Conservation (phyloP, 2,329 filamentous ascomycete genomes). For the Zymoseptoria tritici region DNA sequence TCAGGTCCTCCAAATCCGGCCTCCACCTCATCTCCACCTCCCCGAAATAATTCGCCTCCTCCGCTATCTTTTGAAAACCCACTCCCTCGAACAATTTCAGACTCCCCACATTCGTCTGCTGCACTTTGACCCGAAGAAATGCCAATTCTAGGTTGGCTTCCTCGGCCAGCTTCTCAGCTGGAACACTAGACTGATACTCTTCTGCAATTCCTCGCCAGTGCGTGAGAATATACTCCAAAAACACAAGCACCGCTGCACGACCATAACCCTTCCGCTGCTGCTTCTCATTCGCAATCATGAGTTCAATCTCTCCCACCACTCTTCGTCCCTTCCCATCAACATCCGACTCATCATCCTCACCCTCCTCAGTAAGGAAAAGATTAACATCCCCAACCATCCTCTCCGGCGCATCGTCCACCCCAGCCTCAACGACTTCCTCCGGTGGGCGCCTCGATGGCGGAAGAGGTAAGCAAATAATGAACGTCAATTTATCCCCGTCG, state of each 20-base stretch:
- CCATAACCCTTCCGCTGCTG: slow-evolving; percentile 60
- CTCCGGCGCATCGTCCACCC: slow-evolving; percentile 47
- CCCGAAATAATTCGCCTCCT: slow-evolving; percentile 56
- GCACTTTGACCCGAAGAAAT: slow-evolving; percentile 57
- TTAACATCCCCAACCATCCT: slow-evolving; percentile 46
- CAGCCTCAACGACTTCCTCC: slow-evolving; percentile 31
- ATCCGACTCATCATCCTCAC: slow-evolving; percentile 33
- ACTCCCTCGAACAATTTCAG: slow-evolving; percentile 54
- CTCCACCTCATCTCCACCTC: slow-evolving; percentile 53
- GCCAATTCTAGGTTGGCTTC: slow-evolving; percentile 22
- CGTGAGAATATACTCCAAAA: slow-evolving; percentile 60
- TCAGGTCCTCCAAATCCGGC: slow-evolving; percentile 10
- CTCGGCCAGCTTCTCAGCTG: slow-evolving; percentile 12
- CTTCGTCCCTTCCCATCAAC: slow-evolving; percentile 20
- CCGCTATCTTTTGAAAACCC: slow-evolving; percentile 47
- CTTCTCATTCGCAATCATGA: slow-evolving; percentile 66
- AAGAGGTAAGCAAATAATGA: slow-evolving; percentile 63
- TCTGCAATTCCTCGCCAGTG: slow-evolving; percentile 45
- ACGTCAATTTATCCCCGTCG: slow-evolving; percentile 82
- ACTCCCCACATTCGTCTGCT: slow-evolving; percentile 49
- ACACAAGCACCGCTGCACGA: slow-evolving; percentile 54
- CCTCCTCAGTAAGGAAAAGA: slow-evolving; percentile 61
- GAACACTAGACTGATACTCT: slow-evolving; percentile 17
- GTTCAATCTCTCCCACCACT: slow-evolving; percentile 66
- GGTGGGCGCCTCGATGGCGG: too few species aligned